phyloP scores from a whole-genome alignment of 225 moss, liverwort and hornwort genomes.

The Bryoerythrophyllum caledonicum region DNA sequence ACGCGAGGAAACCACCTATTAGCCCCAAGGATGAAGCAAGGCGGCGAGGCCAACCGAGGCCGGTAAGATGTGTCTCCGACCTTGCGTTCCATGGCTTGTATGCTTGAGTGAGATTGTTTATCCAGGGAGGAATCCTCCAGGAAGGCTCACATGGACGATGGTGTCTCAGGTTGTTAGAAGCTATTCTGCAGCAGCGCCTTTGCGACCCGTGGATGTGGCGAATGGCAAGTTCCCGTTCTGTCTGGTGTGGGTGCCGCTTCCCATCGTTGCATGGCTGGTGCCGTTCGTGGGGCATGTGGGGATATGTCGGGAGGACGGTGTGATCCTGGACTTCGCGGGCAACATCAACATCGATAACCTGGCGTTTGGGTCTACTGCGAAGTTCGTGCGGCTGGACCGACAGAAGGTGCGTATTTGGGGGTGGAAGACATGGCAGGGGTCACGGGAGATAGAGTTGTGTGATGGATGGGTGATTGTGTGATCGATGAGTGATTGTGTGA shows the following conservation, averaged over 20 bases:
- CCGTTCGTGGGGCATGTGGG: conserved; percentile 97
- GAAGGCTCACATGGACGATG: not conserved
- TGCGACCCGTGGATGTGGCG: conserved; percentile 51
- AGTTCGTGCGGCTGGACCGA: conserved; percentile 65
- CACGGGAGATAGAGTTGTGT: not conserved
- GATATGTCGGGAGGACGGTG: conserved; percentile 93
- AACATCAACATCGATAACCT: conserved; percentile 86
- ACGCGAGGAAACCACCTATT: not conserved
- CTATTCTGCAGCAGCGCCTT: not conserved
- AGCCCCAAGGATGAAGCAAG: conserved; percentile 15
- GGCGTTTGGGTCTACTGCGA: conserved; percentile 81
- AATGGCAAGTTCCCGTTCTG: conserved; percentile 79
- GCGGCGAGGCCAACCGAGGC: not conserved
- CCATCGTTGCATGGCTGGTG: conserved; percentile 89
- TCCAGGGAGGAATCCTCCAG: not conserved
- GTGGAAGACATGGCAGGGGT: not conserved
- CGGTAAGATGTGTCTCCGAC: conserved; percentile 9
- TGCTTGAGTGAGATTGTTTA: not conserved
- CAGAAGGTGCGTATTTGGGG: conserved; percentile 37
- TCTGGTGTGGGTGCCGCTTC: conserved; percentile 92
- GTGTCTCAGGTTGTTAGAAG: conserved; percentile 25
- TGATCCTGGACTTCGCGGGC: conserved; percentile 88
- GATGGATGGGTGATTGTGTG: not conserved
- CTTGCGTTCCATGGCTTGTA: not conserved
- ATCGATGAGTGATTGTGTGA: not conserved